These are phyloP conservation scores for Leishmania gerbilli DNA, from an alignment of 208 protist genomes.

Conservation along the genomic window DNA sequence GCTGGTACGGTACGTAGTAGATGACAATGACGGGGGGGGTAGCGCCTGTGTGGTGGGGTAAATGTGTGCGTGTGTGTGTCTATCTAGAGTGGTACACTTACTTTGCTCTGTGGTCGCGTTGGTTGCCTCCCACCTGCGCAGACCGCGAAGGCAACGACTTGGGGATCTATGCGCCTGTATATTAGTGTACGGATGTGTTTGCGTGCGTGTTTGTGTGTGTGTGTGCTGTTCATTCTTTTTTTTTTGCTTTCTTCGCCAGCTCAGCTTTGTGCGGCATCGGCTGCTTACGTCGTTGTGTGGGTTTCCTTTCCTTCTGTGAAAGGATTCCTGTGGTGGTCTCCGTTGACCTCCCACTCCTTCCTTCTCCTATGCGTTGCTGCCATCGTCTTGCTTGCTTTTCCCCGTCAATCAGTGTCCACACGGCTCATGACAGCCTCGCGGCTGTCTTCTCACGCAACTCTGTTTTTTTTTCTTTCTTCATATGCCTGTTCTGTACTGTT, in stretches of 20 bases:
- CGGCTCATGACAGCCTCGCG: too few species aligned
- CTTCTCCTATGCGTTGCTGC: not conserved
- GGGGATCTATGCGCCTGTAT: not conserved
- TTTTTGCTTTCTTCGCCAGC: not conserved
- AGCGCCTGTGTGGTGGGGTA: not conserved
- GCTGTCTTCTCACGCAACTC: not conserved
- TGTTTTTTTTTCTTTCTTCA: not conserved
- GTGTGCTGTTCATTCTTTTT: not conserved
- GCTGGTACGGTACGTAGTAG: not conserved
- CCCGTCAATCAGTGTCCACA: not conserved
- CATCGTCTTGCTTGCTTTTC: not conserved
- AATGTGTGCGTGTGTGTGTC: not conserved
- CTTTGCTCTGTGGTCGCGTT: not conserved
- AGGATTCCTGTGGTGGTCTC: not conserved
- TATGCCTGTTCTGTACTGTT: not conserved
- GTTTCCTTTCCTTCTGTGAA: not conserved
- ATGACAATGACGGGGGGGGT: not conserved
- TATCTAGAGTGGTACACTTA: not conserved
- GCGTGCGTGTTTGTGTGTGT: not conserved
- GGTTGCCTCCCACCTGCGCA: not conserved
- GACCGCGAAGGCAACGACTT: not conserved
- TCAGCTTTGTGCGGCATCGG: not conserved
- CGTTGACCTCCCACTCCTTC: not conserved
- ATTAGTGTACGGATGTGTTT: not conserved
- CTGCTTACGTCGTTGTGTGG: not conserved